phyloP scores from a whole-genome alignment of 371 early-diverging fungal species.

The Polyrhizophydium stewartii region DNA sequence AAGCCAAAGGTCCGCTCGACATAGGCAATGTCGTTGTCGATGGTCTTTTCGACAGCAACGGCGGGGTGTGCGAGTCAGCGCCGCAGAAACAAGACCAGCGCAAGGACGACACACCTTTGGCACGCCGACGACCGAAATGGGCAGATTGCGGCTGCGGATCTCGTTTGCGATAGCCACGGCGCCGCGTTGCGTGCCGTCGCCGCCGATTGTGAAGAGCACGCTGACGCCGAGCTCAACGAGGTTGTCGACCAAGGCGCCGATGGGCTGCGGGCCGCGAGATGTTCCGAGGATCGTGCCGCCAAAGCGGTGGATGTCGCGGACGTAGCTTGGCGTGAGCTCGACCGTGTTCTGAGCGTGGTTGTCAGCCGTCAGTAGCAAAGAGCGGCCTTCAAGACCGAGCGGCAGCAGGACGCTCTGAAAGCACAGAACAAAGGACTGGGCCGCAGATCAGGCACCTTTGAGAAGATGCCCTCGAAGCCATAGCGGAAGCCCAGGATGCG shows the following conservation, averaged over 20 bases:
- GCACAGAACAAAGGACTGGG: background rate
- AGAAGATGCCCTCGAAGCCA: slow-evolving; percentile 21
- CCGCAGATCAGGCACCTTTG: slow-evolving; percentile 3
- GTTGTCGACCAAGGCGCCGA: slow-evolving; percentile 21
- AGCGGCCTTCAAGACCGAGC: too few relatives aligned
- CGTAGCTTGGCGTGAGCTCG: slow-evolving; percentile 16
- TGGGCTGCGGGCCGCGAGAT: slow-evolving; percentile 19
- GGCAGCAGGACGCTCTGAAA: too few relatives aligned
- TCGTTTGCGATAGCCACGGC: slow-evolving; percentile 20
- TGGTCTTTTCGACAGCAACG: slow-evolving; percentile 8
- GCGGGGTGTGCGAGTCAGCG: background rate
- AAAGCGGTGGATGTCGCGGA: slow-evolving; percentile 23
- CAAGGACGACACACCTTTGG: slow-evolving; percentile 10
- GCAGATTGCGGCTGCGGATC: slow-evolving; percentile 2
- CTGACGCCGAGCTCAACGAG: slow-evolving; percentile 13
- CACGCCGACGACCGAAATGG: slow-evolving; percentile 21
- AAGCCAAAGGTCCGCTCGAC: slow-evolving; percentile 28
- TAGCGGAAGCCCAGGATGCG: slow-evolving; percentile 20
- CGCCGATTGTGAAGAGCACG: slow-evolving; percentile 28
- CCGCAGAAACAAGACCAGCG: background rate
- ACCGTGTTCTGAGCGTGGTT: background rate
- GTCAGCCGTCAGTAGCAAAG: background rate
- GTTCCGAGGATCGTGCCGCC: slow-evolving; percentile 19
- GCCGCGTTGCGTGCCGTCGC: slow-evolving; percentile 31
- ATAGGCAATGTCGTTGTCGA: slow-evolving; percentile 28